These are phyloP conservation scores for Spatholobus suberectus DNA, from an alignment of 306 rosid species.

Conservation along the genomic window DNA sequence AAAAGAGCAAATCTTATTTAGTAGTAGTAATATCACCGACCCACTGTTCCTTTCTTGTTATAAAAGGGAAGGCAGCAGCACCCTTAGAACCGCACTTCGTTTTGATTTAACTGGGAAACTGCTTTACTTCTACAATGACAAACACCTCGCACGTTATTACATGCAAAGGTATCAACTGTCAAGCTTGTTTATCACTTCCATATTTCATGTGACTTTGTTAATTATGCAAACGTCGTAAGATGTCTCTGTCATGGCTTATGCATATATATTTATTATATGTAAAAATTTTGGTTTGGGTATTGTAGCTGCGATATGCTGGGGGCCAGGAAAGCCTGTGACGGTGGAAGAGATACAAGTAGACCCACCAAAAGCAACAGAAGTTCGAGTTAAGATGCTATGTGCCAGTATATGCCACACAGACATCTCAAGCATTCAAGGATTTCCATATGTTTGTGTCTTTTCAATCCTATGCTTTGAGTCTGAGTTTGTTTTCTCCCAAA, in stretches of 20 bases:
- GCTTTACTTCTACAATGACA: neutral
- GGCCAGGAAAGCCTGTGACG: slow-evolving; percentile 39
- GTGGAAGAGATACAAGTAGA: too few relatives aligned
- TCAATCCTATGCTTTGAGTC: neutral
- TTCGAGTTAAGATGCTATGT: slow-evolving; percentile 61
- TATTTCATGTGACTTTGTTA: too few relatives aligned
- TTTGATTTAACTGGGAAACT: neutral
- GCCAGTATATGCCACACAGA: slow-evolving; percentile 70
- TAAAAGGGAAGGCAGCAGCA: neutral
- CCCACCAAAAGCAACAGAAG: slow-evolving; percentile 59
- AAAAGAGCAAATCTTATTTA: too few relatives aligned
- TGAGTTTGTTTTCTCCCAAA: neutral
- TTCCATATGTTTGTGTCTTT: slow-evolving; percentile 35
- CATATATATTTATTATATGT: neutral
- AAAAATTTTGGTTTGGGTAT: neutral
- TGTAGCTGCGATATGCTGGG: slow-evolving; percentile 70
- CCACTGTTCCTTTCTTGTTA: neutral
- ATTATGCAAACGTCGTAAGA: too few relatives aligned
- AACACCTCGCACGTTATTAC: slow-evolving; percentile 31
- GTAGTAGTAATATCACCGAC: too few relatives aligned
- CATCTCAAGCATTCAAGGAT: slow-evolving; percentile 44
- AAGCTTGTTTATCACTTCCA: neutral
- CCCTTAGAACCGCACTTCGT: neutral
- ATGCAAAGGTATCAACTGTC: slow-evolving; percentile 43
- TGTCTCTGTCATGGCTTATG: neutral